A percentile compares a stretch with the other conserved stretches of the same genome.
Evolutionary conservation across 2,329 filamentous ascomycete genomes (phyloP).

Genomic region (Colletotrichum sp.): DNA sequence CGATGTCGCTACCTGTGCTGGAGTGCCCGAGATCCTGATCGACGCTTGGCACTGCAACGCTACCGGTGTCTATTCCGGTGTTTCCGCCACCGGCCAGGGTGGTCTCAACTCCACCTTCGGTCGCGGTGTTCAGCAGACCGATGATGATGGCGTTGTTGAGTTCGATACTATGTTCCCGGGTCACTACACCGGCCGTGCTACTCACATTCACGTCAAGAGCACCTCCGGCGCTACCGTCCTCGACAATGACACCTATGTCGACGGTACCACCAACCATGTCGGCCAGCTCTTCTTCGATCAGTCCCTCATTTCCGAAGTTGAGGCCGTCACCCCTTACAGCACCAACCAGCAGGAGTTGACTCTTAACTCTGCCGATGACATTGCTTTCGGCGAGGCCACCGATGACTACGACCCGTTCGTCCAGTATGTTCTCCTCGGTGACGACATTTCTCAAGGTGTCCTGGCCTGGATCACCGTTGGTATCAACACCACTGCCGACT

Average conservation of each 20-base stretch:
- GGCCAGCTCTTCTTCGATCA: neutral
- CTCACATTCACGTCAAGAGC: conserved; percentile 46
- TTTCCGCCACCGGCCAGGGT: conserved; percentile 21
- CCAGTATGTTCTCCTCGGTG: neutral
- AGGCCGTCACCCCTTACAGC: conserved; percentile 50
- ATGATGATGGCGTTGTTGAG: conserved; percentile 27
- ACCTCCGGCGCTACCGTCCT: conserved; percentile 15
- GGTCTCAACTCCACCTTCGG: neutral
- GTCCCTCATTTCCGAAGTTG: conserved; percentile 37
- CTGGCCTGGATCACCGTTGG: neutral
- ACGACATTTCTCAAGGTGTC: neutral
- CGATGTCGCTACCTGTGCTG: conserved; percentile 23
- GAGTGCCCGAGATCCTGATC: conserved; percentile 14
- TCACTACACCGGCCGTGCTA: conserved; percentile 47
- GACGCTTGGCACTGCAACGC: conserved; percentile 27
- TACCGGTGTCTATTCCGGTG: conserved; percentile 46
- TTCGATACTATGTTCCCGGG: conserved; percentile 49
- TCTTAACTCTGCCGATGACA: neutral
- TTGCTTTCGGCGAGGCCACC: neutral
- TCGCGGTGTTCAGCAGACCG: conserved; percentile 19
- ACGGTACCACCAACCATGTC: conserved; percentile 30
- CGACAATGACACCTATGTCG: neutral
- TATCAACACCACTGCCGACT: neutral
- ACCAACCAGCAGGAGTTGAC: conserved; percentile 51
- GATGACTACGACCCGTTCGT: neutral